Percentiles rank a stretch among this genome's conserved stretches.
Evolutionary conservation across 768 basidiomycete genomes (phyloP).

Genomic region (Glaciozyma martinii): DNA sequence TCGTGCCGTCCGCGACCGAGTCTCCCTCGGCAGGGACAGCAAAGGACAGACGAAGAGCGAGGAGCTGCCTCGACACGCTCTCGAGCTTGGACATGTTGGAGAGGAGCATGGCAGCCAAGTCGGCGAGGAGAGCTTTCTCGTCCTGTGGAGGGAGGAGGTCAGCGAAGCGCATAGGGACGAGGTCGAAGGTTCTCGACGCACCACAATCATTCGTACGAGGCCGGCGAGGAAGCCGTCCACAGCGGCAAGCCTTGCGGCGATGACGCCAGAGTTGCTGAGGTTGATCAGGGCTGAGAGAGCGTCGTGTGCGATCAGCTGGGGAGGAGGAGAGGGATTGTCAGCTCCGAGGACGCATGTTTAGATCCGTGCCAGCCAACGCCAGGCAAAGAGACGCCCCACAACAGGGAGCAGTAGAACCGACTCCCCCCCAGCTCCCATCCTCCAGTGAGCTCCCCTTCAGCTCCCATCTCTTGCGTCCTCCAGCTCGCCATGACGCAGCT

Average conservation of each 20-base stretch:
- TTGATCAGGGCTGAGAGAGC: slow-evolving; percentile 91
- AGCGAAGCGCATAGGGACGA: not conserved
- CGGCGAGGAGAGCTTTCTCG: slow-evolving; percentile 79
- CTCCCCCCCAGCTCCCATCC: too few relatives aligned
- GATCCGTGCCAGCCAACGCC: not conserved
- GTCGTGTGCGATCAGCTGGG: slow-evolving; percentile 67
- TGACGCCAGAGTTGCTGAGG: slow-evolving; percentile 69
- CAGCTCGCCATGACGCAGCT: not conserved
- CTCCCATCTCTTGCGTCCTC: not conserved
- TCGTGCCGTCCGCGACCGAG: slow-evolving; percentile 38
- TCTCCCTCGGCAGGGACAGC: not conserved
- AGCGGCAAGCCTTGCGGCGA: slow-evolving; percentile 52
- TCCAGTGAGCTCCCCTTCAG: not conserved
- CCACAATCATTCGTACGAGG: slow-evolving; percentile 80
- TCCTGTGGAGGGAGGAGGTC: slow-evolving; percentile 48
- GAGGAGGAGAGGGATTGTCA: not conserved
- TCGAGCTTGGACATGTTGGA: slow-evolving; percentile 83
- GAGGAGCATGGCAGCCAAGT: slow-evolving; percentile 91
- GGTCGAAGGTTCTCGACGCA: slow-evolving; percentile 43
- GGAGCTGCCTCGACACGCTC: slow-evolving; percentile 54
- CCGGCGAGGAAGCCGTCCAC: slow-evolving; percentile 67
- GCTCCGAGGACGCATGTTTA: not conserved
- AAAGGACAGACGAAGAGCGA: slow-evolving; percentile 59
- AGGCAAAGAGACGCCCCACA: not conserved
- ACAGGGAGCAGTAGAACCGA: too few relatives aligned